Evolutionary conservation across 306 rosid species (phyloP).

Genomic region (Comarum palustre): DNA sequence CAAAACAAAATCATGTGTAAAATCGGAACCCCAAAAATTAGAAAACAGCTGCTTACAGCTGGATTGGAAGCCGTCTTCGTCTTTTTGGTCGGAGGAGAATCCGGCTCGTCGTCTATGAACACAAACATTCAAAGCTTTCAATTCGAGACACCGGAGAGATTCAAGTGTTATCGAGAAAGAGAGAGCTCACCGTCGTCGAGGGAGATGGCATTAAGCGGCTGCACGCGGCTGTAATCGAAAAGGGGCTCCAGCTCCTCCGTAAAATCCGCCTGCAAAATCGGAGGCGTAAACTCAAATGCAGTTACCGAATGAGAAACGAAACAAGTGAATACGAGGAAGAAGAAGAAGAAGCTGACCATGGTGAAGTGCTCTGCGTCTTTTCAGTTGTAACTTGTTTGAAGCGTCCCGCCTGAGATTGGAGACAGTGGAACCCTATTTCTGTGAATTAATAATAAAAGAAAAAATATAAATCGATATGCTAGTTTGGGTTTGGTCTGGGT

Average conservation of each 20-base stretch:
- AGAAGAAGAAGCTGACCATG: constrained; percentile 29
- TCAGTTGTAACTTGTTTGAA: not conserved
- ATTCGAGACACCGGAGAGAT: not conserved
- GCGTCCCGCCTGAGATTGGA: constrained; percentile 8
- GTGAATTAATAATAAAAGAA: too few relatives aligned
- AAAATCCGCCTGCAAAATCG: constrained; percentile 43
- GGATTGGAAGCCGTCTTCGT: constrained; percentile 39
- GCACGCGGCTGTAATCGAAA: constrained; percentile 83
- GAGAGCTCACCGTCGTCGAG: constrained; percentile 50
- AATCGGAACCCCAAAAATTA: not conserved
- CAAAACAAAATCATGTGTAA: not conserved
- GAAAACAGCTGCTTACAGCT: constrained; percentile 15
- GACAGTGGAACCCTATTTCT: not conserved
- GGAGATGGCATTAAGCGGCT: constrained; percentile 39
- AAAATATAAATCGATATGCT: too few relatives aligned
- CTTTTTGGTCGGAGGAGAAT: constrained; percentile 36
- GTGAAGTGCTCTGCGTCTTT: not conserved
- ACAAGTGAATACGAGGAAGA: constrained; percentile 1
- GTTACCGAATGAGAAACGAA: not conserved
- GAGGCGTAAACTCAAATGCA: not conserved
- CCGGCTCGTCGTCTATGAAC: constrained; percentile 51
- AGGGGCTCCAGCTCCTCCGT: constrained; percentile 77
- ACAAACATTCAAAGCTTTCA: not conserved
- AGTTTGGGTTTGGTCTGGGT: not conserved
- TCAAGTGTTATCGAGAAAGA: too few relatives aligned